phyloP scores from a whole-genome alignment of 2,329 filamentous ascomycete genomes.

The Calcarisporium arbuscula region DNA sequence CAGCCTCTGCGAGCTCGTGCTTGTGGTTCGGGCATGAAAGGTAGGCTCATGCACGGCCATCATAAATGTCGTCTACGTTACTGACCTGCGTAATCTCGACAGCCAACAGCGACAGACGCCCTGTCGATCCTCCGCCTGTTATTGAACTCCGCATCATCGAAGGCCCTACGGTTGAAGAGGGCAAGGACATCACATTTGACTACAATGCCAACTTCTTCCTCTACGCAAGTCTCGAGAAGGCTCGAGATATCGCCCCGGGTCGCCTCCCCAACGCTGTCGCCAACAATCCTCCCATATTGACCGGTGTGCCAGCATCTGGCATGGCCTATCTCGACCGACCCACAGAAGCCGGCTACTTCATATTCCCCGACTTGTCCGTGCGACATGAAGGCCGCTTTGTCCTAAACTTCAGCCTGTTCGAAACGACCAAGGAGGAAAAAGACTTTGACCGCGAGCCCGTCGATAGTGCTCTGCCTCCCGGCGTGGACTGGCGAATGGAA shows the following conservation, averaged over 20 bases:
- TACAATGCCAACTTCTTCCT: constrained; percentile 98
- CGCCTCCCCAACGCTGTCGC: constrained; percentile 63
- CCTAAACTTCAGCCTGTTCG: constrained; percentile 88
- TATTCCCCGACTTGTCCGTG: constrained; percentile 94
- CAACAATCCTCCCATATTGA: constrained; percentile 74
- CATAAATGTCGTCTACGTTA: background rate
- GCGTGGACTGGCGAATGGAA: constrained; percentile 79
- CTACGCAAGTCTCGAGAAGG: constrained; percentile 83
- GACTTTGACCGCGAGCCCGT: constrained; percentile 59
- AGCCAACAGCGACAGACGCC: constrained; percentile 64
- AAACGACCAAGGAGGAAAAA: constrained; percentile 80
- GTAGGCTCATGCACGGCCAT: constrained; percentile 42
- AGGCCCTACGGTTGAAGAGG: constrained; percentile 53
- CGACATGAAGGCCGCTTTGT: constrained; percentile 90
- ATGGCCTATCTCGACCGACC: constrained; percentile 95
- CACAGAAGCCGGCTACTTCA: constrained; percentile 76
- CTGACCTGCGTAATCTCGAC: constrained; percentile 13
- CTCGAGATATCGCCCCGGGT: constrained; percentile 74
- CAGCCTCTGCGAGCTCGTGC: constrained; percentile 91
- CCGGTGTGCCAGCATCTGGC: constrained; percentile 88
- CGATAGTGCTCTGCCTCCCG: constrained; percentile 39
- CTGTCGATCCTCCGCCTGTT: constrained; percentile 90
- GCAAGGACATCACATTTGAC: constrained; percentile 72
- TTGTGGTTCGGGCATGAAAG: constrained; percentile 92
- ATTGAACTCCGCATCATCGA: constrained; percentile 85